Base-by-base conservation (phyloP, 345 rosid genomes). In the Citrus inodora region DNA sequence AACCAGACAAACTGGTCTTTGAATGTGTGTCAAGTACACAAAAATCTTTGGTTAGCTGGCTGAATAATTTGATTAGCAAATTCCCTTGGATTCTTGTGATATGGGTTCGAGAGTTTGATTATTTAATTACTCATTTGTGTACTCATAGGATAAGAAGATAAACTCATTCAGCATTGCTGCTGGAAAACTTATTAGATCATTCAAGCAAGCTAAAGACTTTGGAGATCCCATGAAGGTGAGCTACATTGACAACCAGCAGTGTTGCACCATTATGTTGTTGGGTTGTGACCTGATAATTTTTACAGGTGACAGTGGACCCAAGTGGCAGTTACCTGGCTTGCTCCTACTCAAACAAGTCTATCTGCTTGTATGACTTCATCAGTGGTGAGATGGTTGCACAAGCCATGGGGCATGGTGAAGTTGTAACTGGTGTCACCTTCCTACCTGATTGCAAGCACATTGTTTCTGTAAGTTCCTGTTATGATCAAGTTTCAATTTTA, bases 401-500 rank as follows among this genome's bases (percentile, higher is more conserved):
- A 81, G 93, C 92, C 75, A 76, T 84, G 78, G 98, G 97, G 71
- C 98, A 94, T 77, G 88, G 95, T 75, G 95, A 91, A 87, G 86
- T 89, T 67, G 79, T 88, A 66, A 94, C 95, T 67, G 97, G 98
- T 78, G 80, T 92, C 76, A 90, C 90, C 73, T 94, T 92, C 85
- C 84, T 94, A 86, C 91, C 95, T 72, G 95, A 94, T 84, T 92
- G 94, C 92, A 85, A 82, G 86, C 98, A 94, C 85, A 82, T 94
- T 11, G 85, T 92, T 79, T 91, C 97, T 65, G 98, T 94, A 82
- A 91, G 98, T 86, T 80, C 66, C 70, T 78, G 48, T 66, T 38
- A n/a, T 73, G 61, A 70, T 64, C 77, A 40, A 24, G n/a, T 24
- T 68, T 59, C 71, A 42, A 28, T 76, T 58, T 33, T 80, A 70